Conservation (phyloP, 495 filamentous ascomycete species). For the Rostrohypoxylon terebratum region DNA sequence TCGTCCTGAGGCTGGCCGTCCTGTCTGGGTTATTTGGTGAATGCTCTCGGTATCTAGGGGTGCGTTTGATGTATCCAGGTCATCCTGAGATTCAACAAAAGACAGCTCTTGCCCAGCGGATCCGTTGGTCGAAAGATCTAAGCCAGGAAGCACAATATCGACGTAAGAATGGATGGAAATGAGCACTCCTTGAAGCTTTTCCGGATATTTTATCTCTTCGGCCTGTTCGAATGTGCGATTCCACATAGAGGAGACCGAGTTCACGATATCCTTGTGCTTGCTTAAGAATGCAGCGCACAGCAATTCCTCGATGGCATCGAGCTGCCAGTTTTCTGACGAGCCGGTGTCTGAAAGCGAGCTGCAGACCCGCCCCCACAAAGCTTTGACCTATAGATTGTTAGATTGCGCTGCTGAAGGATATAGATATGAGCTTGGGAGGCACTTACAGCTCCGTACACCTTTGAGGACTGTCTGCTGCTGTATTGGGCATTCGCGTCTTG, state of each 20-base stretch:
- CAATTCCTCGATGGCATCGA: conserved; percentile 54
- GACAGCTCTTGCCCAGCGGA: conserved; percentile 46
- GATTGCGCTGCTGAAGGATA: conserved; percentile 1
- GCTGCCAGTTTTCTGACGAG: conserved; percentile 50
- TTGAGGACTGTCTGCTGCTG: conserved; percentile 46
- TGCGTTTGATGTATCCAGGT: conserved; percentile 44
- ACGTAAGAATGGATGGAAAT: conserved; percentile 54
- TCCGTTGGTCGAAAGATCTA: conserved; percentile 50
- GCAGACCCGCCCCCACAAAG: conserved; percentile 58
- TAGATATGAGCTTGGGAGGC: background rate
- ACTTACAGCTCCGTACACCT: conserved; percentile 54
- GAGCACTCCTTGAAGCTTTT: conserved; percentile 55
- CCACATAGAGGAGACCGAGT: conserved; percentile 56
- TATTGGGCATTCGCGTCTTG: conserved; percentile 61
- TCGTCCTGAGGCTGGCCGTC: conserved; percentile 35
- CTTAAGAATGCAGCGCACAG: conserved; percentile 59
- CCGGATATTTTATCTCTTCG: conserved; percentile 56
- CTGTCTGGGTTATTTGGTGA: conserved; percentile 37
- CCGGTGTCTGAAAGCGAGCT: conserved; percentile 45
- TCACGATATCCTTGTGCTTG: conserved; percentile 58
- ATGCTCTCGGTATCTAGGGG: conserved; percentile 37
- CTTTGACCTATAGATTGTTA: conserved; percentile 52
- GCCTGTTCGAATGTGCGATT: conserved; percentile 55
- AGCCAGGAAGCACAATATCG: conserved; percentile 56
- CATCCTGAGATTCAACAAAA: conserved; percentile 68